Base-by-base conservation (phyloP, 192 early-diverging fungal species). In the Rhizoclosmatium globosum region DNA sequence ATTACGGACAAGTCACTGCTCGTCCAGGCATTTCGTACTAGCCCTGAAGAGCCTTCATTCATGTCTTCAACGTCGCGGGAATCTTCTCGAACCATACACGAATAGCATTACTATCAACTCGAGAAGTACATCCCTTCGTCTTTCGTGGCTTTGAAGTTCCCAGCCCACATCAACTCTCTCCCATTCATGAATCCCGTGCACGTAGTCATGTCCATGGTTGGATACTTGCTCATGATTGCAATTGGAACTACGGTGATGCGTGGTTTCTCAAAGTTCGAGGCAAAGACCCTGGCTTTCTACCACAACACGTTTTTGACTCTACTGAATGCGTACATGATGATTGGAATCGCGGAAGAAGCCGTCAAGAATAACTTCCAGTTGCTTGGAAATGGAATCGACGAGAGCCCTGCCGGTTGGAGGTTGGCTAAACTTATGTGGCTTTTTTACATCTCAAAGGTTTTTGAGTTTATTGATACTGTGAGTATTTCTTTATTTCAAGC, bases 341-440 rank as follows among this genome's bases (percentile, higher is more conserved):
- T 71, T 19, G 79, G 78, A n/a, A 50, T 89, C 47, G 65, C 81
- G 21, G 79, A 38, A 23, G 89, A 90, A 67, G 90, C 90, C 43
- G 81, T 80, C 69, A 62, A 66, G 47, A 70, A 79, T 50, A 82
- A 84, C n/a, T 91, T 91, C 72, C 38, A 59, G 2, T 72, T 91
- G 59, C 87, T 89, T 71, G 87, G 86, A 65, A 91, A 91, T 76
- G 2, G 81, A 46, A 87, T 80, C 7, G 87, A 89, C 72, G 84
- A 85, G 58, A 77, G 82, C 21, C 59, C 74, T 66, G 68, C 73
- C 43, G 90, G 90, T 21, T 81, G 80, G 59, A 71, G 83, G 84
- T 91, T 91, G 90, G 87, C 90, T 60, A 90, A 87, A 80, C 81
- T 88, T 76, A 79, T 90, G 71, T 91, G 90, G 90, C 76, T 91